phyloP scores from a whole-genome alignment of 441 rosid genomes.

The Euphorbia schlechtendalii region DNA sequence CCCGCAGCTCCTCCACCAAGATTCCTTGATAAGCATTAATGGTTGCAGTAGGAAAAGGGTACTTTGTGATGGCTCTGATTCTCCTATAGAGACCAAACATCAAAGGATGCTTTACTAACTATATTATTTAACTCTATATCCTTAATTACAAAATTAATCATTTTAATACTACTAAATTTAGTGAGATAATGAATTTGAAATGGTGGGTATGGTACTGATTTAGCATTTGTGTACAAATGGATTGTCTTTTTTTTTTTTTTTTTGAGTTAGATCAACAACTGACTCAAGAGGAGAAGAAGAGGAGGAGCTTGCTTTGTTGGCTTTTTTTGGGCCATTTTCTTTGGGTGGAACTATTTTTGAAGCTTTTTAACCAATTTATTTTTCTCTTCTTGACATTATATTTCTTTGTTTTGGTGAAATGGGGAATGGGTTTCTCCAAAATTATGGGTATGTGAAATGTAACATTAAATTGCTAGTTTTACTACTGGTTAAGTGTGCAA shows the following conservation, averaged over 20 bases:
- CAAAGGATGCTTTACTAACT: constrained; percentile 38
- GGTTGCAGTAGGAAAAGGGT: constrained; percentile 63
- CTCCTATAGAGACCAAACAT: constrained; percentile 51
- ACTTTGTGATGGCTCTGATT: constrained; percentile 42
- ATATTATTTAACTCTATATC: constrained; percentile 13
- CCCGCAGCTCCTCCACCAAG: constrained; percentile 37
- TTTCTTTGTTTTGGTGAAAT: constrained; percentile 21
- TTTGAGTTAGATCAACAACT: constrained; percentile 17
- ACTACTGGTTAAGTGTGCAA: background rate
- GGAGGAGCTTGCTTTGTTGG: background rate
- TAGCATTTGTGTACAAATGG: constrained; percentile 42
- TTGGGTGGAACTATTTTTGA: constrained; percentile 12
- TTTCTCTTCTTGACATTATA: constrained; percentile 4
- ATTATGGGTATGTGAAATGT: constrained; percentile 20
- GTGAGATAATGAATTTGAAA: constrained; percentile 25
- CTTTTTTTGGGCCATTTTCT: constrained; percentile 15
- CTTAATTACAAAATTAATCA: constrained; percentile 12
- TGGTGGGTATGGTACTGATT: constrained; percentile 40
- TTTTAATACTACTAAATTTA: constrained; percentile 27
- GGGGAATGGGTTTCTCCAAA: constrained; percentile 19
- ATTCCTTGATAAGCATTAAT: constrained; percentile 28
- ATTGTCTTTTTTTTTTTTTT: constrained; percentile 26
- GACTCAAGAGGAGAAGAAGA: constrained; percentile 21
- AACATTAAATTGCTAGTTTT: constrained; percentile 2
- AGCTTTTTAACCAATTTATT: background rate